Base-by-base conservation (phyloP, 2,329 filamentous ascomycete genomes). In the Immersiporthe knoxdaviesiana region DNA sequence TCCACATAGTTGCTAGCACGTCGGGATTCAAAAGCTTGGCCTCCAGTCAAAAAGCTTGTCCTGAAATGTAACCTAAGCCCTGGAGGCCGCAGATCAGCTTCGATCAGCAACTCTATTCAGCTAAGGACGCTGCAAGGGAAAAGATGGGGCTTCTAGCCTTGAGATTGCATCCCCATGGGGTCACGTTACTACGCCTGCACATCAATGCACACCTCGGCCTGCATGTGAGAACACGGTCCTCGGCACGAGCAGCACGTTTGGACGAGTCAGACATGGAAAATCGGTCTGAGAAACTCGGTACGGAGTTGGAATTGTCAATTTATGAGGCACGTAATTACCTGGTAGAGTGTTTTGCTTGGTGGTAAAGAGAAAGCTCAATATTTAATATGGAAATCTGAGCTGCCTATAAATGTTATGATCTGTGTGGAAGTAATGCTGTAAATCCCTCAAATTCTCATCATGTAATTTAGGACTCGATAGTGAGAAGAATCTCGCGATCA, bases 11-110 rank as follows among this genome's bases (percentile, higher is more conserved):
- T 11, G 1, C 18, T 60, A 37, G 58, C 32, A 60, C 11, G 8
- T 60, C 58, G 35, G 58, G 52, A 11, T 60, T 39, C 58, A 60
- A 39, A 60, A 21, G 58, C 58, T 60, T 37, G 32, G 39, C 35
- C 24, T 39, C 4, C 4, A 35, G 4, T 35, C 35, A 35, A 35
- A 35, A 35, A 35, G 35, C 35, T 35, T 35, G 8, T 8, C 35
- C n/a, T n/a, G 32, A 60, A 60, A 24, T 60, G 58, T 35, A 18
- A 37, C 21, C 30, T 32, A 32, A 60, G 32, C 30, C 35, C 58
- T 60, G 32, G 12, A 18, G 2, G 27, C 12, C 14, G 14, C 52
- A 56, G 27, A 16, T 56, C 52, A 56, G 52, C 12, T 2, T 56
- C 52, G 14, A 56, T 56, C 27, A 18, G 52, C 52, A 52, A 52